Conservation (phyloP, 305 asterid genomes). For the Fraxinus nigra region DNA sequence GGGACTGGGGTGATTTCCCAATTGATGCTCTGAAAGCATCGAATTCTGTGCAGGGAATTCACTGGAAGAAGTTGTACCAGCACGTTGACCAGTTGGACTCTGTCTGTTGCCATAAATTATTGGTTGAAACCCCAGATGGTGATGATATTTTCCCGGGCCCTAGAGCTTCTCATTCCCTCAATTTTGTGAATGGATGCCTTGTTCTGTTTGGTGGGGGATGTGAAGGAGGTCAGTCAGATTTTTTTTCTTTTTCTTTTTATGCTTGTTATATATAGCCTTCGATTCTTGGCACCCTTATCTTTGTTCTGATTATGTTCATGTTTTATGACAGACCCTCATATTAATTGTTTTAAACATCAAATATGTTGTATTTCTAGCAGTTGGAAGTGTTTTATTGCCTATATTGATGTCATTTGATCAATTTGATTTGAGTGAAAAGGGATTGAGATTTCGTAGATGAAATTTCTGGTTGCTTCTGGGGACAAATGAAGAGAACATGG, state of each 20-base stretch:
- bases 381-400: neutral
- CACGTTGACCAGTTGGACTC: constrained; percentile 61
- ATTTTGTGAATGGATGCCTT: constrained; percentile 65
- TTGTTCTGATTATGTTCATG: neutral
- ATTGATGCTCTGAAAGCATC: constrained; percentile 46
- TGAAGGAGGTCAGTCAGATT: constrained; percentile 66
- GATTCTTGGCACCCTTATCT: neutral
- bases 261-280: neutral
- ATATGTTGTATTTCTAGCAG: neutral
- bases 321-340: neutral
- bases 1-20: constrained; percentile 69
- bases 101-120: constrained; percentile 47
- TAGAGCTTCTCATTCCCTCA: constrained; percentile 92
- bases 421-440: neutral
- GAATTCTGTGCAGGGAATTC: constrained; percentile 15
- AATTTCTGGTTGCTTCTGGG: neutral
- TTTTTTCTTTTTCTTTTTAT: neutral
- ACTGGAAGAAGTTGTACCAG: constrained; percentile 74
- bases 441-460: neutral
- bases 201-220: constrained; percentile 92
- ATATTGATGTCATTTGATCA: neutral
- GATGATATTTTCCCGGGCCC: constrained; percentile 49
- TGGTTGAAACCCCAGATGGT: constrained; percentile 22
- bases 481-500: neutral
- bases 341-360: neutral